Conservation (phyloP, 129 eudicot genomes). For the Pittosporum tobira region DNA sequence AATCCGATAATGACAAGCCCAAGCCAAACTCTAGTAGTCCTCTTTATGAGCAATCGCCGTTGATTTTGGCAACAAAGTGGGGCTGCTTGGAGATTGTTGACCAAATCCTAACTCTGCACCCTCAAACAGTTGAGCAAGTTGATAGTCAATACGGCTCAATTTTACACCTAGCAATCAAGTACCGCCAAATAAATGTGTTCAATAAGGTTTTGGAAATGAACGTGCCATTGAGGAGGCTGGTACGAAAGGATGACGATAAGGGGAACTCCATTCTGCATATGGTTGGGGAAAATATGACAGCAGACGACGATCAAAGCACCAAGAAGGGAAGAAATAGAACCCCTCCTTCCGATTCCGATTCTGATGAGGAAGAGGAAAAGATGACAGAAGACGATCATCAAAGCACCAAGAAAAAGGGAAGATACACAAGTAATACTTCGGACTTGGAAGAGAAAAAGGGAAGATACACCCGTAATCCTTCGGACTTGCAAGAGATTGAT, state of each 20-base stretch:
- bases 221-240: conserved; percentile 12
- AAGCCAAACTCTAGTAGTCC: no score
- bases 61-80: conserved; percentile 19
- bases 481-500: neutral
- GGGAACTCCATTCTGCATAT: conserved; percentile 24
- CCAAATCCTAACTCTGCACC: conserved; percentile 17
- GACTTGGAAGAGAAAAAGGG: no score
- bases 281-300: conserved; percentile 14
- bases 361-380: no score
- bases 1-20: no score
- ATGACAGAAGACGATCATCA: conserved; percentile 7
- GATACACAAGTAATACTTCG: no score
- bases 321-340: no score
- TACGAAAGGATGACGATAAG: conserved; percentile 15
- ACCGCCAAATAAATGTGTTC: conserved; percentile 10
- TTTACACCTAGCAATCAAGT: conserved; percentile 24
- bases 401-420: neutral
- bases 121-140: conserved; percentile 23
- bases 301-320: neutral
- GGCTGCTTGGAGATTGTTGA: conserved; percentile 23
- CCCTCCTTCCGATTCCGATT: no score
- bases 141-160: conserved; percentile 20
- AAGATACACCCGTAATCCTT: no score
- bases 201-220: conserved; percentile 8
- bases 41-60: neutral